Evolutionary conservation across 2,329 filamentous ascomycete species (phyloP), one percentile per base, ranked within the genome.

Genomic region (Colletotrichum sp.): DNA sequence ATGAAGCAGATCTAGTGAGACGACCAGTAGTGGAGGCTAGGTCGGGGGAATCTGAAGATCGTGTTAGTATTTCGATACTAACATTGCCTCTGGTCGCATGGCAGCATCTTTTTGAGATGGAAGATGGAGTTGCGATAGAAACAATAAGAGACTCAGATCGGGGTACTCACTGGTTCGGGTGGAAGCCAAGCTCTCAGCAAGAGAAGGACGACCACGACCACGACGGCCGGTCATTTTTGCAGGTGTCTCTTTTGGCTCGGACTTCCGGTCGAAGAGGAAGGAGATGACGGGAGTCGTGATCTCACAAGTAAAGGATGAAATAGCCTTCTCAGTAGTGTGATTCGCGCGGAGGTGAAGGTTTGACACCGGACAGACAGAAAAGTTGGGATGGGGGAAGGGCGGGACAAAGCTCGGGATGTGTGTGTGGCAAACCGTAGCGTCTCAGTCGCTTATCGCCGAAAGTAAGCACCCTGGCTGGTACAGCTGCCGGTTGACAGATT

Each of bases 1-100:
- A 38, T 34, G 75, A 77, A 34, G 72, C 68, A 36, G 75, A 77
- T 36, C 75, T 71, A 58, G 78, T 80, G 69, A 73, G 36, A 9
- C 71, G 59, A n/a, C 61, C 48, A 26, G 34, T 26, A 18, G 14
- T 26, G 7, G 58, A 67, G 2, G 36, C 28, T 26, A 32, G 24
- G 24, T 69, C 71, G 5, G 70, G 64, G 12, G 70, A 64, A 43
- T 69, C 73, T 75, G 59, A 5, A 55, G 48, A 18, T 4, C 26
- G 18, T 36, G 43, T 75, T 28, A 75, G 21, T 26, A 48, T n/a
- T 48, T 48, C 12, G 7, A 2, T n/a, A 3, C 12, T 3, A 43
- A 6, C 13, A 8, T 21, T 14, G 18, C 34, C 21, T 48, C 2
- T 28, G 13, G 14, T 56, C 21, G 3, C 55, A 62, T 13, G 4